Evolutionary conservation across 1,139 yeast species (phyloP), one percentile per base, ranked within the genome.

Genomic region (Diutina neorugosa): DNA sequence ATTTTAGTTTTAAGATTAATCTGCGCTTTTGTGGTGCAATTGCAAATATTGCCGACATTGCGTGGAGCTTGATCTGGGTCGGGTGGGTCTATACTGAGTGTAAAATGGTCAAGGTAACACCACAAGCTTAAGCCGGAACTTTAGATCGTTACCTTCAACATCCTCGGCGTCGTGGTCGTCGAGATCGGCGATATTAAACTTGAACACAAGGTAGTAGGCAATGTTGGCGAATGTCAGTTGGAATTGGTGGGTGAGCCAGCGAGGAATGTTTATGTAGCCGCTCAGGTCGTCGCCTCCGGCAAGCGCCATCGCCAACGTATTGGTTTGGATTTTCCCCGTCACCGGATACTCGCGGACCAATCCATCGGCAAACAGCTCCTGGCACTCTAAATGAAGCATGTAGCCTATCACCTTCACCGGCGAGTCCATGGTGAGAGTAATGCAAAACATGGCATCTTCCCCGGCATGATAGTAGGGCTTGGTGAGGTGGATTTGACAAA

Each of bases 181-280:
- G 12, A 27, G 19, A 16, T 46, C 27, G 40, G 40, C 50, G 20
- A 46, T 25, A 23, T 46, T 46, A 16, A 46, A 46, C 21, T 46
- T 46, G 40, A 46, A 46, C 50, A 46, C 50, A 20, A 46, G 40
- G 27, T 46, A 46, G 27, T 46, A 46, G 11, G 37, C 9, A 11
- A 46, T 37, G 21, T n/a, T 25, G n/a, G 40, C 50, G 12, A 46
- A 16, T 14, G 16, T 25, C 50, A 27, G 23, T 16, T 46, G 50
- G 19, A 46, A 46, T 19, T 46, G 50, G 19, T 46, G 50, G n/a
- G 50, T 46, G 18, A 46, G 5, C 40, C 41, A 46, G 27, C 50
- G 12, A 8, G 50, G 50, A n/a, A 46, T 25, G 16, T 46, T 46
- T n/a, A 46, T 25, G 40, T 27, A 27, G 4, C 50, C 50, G 18